Conservation (phyloP, 2,329 filamentous ascomycete genomes). For the Ophiosphaerella korrae region DNA sequence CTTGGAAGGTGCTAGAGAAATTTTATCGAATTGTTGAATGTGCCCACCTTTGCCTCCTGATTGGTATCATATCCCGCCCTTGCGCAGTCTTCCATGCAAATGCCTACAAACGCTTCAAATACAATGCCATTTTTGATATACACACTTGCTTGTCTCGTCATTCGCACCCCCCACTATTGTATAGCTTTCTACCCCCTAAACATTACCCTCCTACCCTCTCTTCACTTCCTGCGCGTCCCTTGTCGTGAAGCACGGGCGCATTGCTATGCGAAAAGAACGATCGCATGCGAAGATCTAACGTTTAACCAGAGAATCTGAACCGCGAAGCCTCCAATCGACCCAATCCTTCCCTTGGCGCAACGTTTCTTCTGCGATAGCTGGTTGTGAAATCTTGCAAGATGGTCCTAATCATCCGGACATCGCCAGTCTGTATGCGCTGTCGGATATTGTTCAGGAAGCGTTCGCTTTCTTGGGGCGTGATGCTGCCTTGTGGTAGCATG, state of each 20-base stretch:
- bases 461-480: constrained; percentile 80
- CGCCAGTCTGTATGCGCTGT: constrained; percentile 71
- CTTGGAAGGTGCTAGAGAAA: no score
- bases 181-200: not conserved
- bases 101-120: constrained; percentile 8
- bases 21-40: not conserved
- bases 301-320: constrained; percentile 71
- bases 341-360: constrained; percentile 90
- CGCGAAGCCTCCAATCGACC: constrained; percentile 84
- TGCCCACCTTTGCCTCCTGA: not conserved
- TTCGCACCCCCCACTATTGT: not conserved
- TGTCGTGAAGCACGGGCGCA: not conserved
- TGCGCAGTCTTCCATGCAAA: constrained; percentile 7
- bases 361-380: constrained; percentile 88
- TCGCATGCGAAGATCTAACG: constrained; percentile 12
- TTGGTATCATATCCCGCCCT: constrained; percentile 6
- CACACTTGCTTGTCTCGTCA: not conserved
- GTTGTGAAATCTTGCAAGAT: constrained; percentile 97
- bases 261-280: constrained; percentile 6
- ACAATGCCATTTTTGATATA: constrained; percentile 10
- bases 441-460: constrained; percentile 80
- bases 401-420: constrained; percentile 78
- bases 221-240: not conserved
- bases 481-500: constrained; percentile 74
- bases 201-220: not conserved